Evolutionary conservation across 2,329 filamentous ascomycete species (phyloP), one percentile per base, ranked within the genome.

Genomic region (Hypoxylon sp.): DNA sequence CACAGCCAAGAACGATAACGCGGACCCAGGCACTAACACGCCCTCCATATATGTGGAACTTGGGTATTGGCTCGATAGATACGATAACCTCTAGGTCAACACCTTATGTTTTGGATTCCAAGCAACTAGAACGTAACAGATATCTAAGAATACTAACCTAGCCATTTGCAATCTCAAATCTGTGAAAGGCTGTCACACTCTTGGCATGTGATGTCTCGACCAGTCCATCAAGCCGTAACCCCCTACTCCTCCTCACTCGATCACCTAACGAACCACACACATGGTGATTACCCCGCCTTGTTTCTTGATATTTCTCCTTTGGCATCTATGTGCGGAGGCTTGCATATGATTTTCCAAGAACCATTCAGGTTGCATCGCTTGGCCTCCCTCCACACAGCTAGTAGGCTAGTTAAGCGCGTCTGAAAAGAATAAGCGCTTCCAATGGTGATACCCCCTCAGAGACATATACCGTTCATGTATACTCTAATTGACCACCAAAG

Each of bases 181-280:
- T 44, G 50, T 39, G 17, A 66, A 51, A 46, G 62, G 58, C 50
- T 63, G 62, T 57, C 59, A 60, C 55, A 63, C 26, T 60, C 65
- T 70, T 70, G 68, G 68, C 68, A 55, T 66, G 31, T 39, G 42
- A 64, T 61, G 68, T 58, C 68, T 63, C 54, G 65, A 66, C 62
- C 68, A 68, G 65, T 58, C 68, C 46, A 68, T 66, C 39, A 65
- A 35, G 37, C 24, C 57, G 60, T 53, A 31, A 39, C n/a, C 48
- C n/a, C 19, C 17, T 60, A 22, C 44, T 52, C 54, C 42, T 52
- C 57, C 42, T 52, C 24, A 46, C 39, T 63, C 55, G 46, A 65
- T 53, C 52, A 57, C 46, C 11, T 37, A 65, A 62, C 57, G 54
- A 60, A 58, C 68, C 55, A 65, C 33, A 54, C 42, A 42, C 31